phyloP scores from a whole-genome alignment of 1,284 basidiomycete genomes.

The Ustilago vetiveriae region DNA sequence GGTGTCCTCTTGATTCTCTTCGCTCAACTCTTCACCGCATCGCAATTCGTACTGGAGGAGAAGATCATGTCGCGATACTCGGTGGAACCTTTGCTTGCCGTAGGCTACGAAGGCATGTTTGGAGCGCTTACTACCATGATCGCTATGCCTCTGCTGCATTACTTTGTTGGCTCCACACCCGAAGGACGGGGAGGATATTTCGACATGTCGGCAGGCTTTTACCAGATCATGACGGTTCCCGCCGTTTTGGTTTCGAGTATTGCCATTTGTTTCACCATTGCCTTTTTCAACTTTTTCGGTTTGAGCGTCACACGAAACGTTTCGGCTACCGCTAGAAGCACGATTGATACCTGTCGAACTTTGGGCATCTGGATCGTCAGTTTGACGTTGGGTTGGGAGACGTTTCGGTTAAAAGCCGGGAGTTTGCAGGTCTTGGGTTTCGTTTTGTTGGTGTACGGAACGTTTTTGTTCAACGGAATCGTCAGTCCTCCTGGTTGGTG shows the following conservation, averaged over 20 bases:
- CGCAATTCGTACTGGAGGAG: slow-evolving; percentile 89
- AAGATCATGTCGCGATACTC: slow-evolving; percentile 84
- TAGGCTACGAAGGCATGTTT: slow-evolving; percentile 93
- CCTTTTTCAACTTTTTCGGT: slow-evolving; percentile 96
- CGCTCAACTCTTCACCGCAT: slow-evolving; percentile 94
- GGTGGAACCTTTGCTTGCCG: slow-evolving; percentile 89
- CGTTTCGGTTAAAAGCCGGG: slow-evolving; percentile 81
- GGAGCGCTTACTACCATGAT: slow-evolving; percentile 81
- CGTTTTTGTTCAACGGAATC: slow-evolving; percentile 65
- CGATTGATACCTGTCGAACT: slow-evolving; percentile 95
- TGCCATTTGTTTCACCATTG: slow-evolving; percentile 73
- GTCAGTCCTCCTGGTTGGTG: slow-evolving; percentile 51
- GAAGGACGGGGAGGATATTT: slow-evolving; percentile 81
- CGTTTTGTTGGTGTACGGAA: slow-evolving; percentile 82
- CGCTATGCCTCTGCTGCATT: slow-evolving; percentile 77
- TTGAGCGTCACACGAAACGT: slow-evolving; percentile 80
- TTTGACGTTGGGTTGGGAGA: slow-evolving; percentile 81
- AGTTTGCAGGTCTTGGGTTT: slow-evolving; percentile 89
- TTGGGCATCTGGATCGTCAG: slow-evolving; percentile 76
- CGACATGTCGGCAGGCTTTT: slow-evolving; percentile 87
- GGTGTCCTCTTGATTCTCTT: slow-evolving; percentile 90
- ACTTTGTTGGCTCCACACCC: slow-evolving; percentile 68
- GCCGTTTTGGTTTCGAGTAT: slow-evolving; percentile 80
- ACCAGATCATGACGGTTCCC: slow-evolving; percentile 84
- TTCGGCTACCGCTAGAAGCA: slow-evolving; percentile 68